Conservation (phyloP, 352 stramenopile genomes). For the Globisporangium orthogonon region DNA sequence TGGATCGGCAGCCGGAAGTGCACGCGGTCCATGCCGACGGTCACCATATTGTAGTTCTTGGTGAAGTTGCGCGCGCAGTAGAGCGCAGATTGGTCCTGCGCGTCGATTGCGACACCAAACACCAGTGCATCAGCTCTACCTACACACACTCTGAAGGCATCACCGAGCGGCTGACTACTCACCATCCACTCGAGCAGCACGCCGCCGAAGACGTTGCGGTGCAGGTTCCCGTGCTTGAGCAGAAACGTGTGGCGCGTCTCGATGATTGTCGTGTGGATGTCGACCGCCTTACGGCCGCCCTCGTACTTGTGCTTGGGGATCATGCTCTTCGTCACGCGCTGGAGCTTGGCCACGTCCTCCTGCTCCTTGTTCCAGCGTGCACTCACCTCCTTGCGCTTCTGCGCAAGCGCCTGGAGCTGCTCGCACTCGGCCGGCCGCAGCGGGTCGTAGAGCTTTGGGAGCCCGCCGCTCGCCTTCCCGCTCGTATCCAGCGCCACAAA, state of each 20-base stretch:
- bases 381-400: slow-evolving; percentile 28
- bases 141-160: background rate
- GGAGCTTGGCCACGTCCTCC: slow-evolving; percentile 18
- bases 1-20: slow-evolving; percentile 65
- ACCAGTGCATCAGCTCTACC: too few species aligned
- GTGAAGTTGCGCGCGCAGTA: slow-evolving; percentile 70
- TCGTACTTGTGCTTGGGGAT: slow-evolving; percentile 13
- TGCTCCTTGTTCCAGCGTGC: slow-evolving; percentile 23
- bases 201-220: slow-evolving; percentile 34
- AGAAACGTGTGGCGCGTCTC: slow-evolving; percentile 32
- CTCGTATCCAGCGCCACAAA: slow-evolving; percentile 29
- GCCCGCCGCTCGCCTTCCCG: slow-evolving; percentile 12
- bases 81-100: slow-evolving; percentile 48
- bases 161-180: too few species aligned
- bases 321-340: slow-evolving; percentile 24
- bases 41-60: slow-evolving; percentile 73
- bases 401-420: slow-evolving; percentile 20
- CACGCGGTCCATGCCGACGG: slow-evolving; percentile 70
- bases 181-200: slow-evolving; percentile 44
- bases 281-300: slow-evolving; percentile 11
- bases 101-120: too few species aligned
- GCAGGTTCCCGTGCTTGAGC: slow-evolving; percentile 30
- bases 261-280: slow-evolving; percentile 29
- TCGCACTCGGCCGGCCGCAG: slow-evolving; percentile 17
- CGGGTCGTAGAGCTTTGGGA: slow-evolving; percentile 20